A percentile compares a stretch with the other conserved stretches of the same genome.
phyloP scores from a whole-genome alignment of 2,329 filamentous ascomycete species.

The Aspergillus caelatus region DNA sequence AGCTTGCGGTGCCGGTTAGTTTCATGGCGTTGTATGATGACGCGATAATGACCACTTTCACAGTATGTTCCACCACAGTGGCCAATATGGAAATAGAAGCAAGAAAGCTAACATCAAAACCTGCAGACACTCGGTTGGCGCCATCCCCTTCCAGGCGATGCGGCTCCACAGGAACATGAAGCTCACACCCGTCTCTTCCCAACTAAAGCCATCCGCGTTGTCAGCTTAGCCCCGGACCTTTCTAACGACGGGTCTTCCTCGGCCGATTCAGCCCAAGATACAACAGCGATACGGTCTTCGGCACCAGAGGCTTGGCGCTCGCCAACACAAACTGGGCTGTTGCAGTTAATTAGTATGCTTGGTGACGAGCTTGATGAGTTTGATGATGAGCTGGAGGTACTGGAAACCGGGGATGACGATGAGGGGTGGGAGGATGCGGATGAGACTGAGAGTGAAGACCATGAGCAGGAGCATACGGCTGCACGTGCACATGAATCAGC shows the following conservation, averaged over 20 bases:
- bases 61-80: slow-evolving; percentile 26
- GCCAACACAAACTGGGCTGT: slow-evolving; percentile 26
- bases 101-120: slow-evolving; percentile 16
- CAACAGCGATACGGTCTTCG: slow-evolving; percentile 1
- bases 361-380: slow-evolving; percentile 24
- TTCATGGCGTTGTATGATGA: slow-evolving; percentile 54
- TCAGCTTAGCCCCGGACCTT: slow-evolving; percentile 40
- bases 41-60: slow-evolving; percentile 51
- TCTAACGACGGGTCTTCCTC: slow-evolving; percentile 7
- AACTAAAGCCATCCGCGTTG: slow-evolving; percentile 44
- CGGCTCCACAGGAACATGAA: slow-evolving; percentile 21
- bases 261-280: slow-evolving; percentile 2
- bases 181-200: slow-evolving; percentile 38
- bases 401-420: slow-evolving; percentile 1
- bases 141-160: slow-evolving; percentile 21
- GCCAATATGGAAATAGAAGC: neutral
- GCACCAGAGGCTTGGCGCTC: slow-evolving; percentile 24
- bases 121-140: slow-evolving; percentile 36
- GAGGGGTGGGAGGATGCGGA: slow-evolving; percentile 9
- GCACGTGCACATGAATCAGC: neutral
- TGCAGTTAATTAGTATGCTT: slow-evolving; percentile 32
- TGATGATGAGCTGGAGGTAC: slow-evolving; percentile 6
- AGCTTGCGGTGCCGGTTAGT: slow-evolving; percentile 47
- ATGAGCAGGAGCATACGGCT: neutral
- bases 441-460: slow-evolving; percentile 2